These are phyloP conservation scores for Jasminum sambac DNA, from an alignment of 257 asterid genomes.

Conservation along the genomic window DNA sequence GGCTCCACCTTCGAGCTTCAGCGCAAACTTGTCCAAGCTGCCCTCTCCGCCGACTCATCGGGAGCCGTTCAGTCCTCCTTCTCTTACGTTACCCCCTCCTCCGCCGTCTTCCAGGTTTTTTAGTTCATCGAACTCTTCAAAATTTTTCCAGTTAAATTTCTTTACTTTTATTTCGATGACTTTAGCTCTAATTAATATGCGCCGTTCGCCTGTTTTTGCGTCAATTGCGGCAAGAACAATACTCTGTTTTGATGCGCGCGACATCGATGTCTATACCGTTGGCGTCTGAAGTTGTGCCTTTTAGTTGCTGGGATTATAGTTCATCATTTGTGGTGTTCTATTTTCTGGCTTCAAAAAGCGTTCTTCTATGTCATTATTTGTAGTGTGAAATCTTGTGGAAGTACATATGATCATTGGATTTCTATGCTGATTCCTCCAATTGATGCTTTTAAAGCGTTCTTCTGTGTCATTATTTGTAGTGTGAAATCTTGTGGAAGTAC, in stretches of 20 bases:
- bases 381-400: neutral
- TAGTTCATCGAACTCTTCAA: neutral
- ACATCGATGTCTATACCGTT: neutral
- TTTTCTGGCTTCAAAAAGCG: neutral
- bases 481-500: too few species aligned
- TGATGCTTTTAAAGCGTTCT: too few species aligned
- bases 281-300: neutral
- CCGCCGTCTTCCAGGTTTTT: constrained; percentile 85
- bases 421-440: too few species aligned
- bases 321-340: neutral
- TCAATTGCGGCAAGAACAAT: neutral
- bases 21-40: constrained; percentile 80
- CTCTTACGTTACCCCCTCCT: constrained; percentile 61
- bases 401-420: too few species aligned
- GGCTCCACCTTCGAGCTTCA: constrained; percentile 52
- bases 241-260: neutral
- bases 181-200: too few species aligned
- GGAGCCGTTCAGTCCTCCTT: constrained; percentile 83
- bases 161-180: neutral
- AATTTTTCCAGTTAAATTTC: neutral
- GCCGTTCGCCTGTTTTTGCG: neutral
- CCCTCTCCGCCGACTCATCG: constrained; percentile 61
- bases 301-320: neutral
- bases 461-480: too few species aligned
- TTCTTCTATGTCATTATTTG: neutral